Evolutionary conservation across 495 filamentous ascomycete genomes (phyloP).

Genomic region (Penicillium paxilli): DNA sequence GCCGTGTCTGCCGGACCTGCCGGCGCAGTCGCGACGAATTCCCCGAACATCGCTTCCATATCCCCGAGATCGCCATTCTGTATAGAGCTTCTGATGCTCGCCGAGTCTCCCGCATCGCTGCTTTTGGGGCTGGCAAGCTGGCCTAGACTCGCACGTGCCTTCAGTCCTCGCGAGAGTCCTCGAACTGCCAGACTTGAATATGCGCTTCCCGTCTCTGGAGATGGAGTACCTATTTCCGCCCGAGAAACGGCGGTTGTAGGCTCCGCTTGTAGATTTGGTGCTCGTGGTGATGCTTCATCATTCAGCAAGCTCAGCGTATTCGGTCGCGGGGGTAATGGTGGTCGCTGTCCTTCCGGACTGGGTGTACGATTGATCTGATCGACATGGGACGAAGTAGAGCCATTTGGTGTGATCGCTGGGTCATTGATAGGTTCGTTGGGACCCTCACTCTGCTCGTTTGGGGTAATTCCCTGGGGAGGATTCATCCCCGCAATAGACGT

Average conservation of each 20-base stretch:
- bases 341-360: slow-evolving; percentile 46
- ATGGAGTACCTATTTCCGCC: slow-evolving; percentile 71
- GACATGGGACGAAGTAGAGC: slow-evolving; percentile 2
- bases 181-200: slow-evolving; percentile 50
- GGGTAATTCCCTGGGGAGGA: slow-evolving; percentile 10
- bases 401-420: slow-evolving; percentile 1
- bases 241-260: slow-evolving; percentile 82
- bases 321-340: slow-evolving; percentile 72
- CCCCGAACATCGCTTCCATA: slow-evolving; percentile 82
- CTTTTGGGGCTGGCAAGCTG: slow-evolving; percentile 47
- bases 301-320: slow-evolving; percentile 43
- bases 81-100: slow-evolving; percentile 80
- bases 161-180: slow-evolving; percentile 34
- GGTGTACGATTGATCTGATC: slow-evolving; percentile 20
- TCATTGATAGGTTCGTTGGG: slow-evolving; percentile 10
- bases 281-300: slow-evolving; percentile 37
- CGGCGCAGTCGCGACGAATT: slow-evolving; percentile 45
- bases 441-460: slow-evolving; percentile 12
- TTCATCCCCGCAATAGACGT: slow-evolving; percentile 28
- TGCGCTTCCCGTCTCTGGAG: slow-evolving; percentile 64
- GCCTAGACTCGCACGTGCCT: slow-evolving; percentile 43
- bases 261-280: slow-evolving; percentile 59
- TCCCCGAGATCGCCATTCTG: slow-evolving; percentile 72
- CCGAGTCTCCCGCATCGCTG: slow-evolving; percentile 73
- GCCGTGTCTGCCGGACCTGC: slow-evolving; percentile 22